Evolutionary conservation across 768 basidiomycete species (phyloP), one percentile per base, ranked within the genome.

Genomic region (Amanita pallidorosea): DNA sequence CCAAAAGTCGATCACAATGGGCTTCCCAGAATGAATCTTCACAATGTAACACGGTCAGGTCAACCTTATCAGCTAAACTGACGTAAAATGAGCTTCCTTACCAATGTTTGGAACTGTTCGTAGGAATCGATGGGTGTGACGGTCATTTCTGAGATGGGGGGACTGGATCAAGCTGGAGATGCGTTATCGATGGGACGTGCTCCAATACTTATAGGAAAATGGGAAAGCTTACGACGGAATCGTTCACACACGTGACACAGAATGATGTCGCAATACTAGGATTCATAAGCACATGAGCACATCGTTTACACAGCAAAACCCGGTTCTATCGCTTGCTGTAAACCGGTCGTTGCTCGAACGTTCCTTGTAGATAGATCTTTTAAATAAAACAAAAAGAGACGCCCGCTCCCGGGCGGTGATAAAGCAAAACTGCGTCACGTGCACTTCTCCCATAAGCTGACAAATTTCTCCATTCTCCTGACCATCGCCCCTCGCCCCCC

Each of bases 1-100:
- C 81, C 81, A 84, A 67, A 88, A 86, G 65, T 88, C 83, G 59
- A 88, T 70, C 15, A 83, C 60, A 55, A 71, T 65, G 54, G 68
- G 64, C 57, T 71, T 72, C 53, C 67, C 70, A 51, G 69, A 62
- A 58, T 67, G 68, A 58, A 81, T 78, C 74, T 73, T 5, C 1
- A 54, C 9, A 37, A n/a, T n/a, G 49, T 44, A 27, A 49, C 29
- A 29, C 7, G 9, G 7, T 2, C 8, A 9, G 48, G 29, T 35
- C 49, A 51, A 42, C 33, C 20, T 25, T 27, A 29, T 17, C 17
- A 38, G 35, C 35, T 15, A 9, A 11, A 7, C 25, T 31, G 43
- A 36, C 13, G 29, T 8, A 7, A 35, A 5, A 27, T 7, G 7
- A 5, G 27, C n/a, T 25, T 35, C 66, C 77, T 55, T 57, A 80